A percentile compares a stretch with the other conserved stretches of the same genome.
Conservation (phyloP, 164 flowering plant species). For the Piper longum region DNA sequence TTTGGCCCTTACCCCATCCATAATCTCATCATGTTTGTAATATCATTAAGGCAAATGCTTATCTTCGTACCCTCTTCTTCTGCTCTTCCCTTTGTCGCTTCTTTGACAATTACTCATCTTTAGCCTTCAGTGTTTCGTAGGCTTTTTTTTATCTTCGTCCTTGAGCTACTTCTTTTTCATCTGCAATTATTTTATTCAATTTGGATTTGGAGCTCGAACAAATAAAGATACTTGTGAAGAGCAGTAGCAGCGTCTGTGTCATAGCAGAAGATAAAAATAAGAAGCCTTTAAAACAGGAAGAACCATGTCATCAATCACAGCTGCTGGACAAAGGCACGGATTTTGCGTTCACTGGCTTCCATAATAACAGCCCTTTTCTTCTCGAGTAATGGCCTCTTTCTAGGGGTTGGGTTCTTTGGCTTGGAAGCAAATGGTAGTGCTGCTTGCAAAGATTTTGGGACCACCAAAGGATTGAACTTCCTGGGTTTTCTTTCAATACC, state of each 20-base stretch:
- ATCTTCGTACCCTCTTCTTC: slow-evolving; percentile 28
- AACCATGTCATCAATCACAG: slow-evolving; percentile 61
- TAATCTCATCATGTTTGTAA: too few species aligned
- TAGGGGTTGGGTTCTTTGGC: slow-evolving; percentile 46
- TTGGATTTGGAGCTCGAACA: too few species aligned
- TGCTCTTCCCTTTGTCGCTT: slow-evolving; percentile 71
- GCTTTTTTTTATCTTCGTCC: slow-evolving; percentile 43
- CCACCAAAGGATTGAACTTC: slow-evolving; percentile 83
- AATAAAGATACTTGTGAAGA: neutral
- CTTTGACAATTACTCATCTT: slow-evolving; percentile 43
- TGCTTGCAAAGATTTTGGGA: slow-evolving; percentile 60
- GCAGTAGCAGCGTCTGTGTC: neutral
- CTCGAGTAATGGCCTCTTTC: slow-evolving; percentile 32
- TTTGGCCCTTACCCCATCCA: too few species aligned
- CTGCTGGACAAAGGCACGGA: slow-evolving; percentile 49
- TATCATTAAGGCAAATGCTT: too few species aligned
- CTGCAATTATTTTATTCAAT: slow-evolving; percentile 15
- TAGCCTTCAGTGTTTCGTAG: slow-evolving; percentile 36
- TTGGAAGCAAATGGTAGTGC: slow-evolving; percentile 81
- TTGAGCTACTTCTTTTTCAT: slow-evolving; percentile 46
- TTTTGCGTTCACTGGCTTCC: slow-evolving; percentile 61
- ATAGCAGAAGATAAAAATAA: too few species aligned
- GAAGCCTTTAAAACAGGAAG: neutral
- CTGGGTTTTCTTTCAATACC: slow-evolving; percentile 69
- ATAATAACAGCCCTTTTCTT: slow-evolving; percentile 58